Evolutionary conservation across 768 basidiomycete genomes (phyloP).

Genomic region (Tricholoma bakamatsutake): DNA sequence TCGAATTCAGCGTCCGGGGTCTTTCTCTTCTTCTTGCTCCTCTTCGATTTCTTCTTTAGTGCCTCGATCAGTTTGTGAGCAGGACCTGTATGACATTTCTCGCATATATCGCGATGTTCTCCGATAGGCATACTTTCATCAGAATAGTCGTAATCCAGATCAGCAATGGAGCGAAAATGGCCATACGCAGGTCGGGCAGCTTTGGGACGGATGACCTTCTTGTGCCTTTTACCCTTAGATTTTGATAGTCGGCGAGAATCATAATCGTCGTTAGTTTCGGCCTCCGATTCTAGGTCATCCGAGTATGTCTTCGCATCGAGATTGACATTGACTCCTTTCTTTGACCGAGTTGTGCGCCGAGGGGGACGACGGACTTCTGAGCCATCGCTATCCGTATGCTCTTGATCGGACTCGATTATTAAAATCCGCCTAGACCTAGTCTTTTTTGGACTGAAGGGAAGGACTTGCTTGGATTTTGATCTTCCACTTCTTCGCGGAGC

Average conservation of each 20-base stretch:
- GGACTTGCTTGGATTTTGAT: constrained; percentile 20
- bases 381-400: constrained; percentile 18
- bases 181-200: constrained; percentile 37
- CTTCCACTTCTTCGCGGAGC: constrained; percentile 17
- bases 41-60: constrained; percentile 24
- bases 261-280: constrained; percentile 24
- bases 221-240: constrained; percentile 14
- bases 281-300: constrained; percentile 26
- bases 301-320: constrained; percentile 23
- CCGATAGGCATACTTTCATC: constrained; percentile 51
- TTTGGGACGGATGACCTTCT: constrained; percentile 19
- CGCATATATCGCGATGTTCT: constrained; percentile 60
- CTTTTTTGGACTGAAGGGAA: constrained; percentile 69
- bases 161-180: constrained; percentile 33
- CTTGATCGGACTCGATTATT: constrained; percentile 32
- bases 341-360: constrained; percentile 46
- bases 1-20: constrained; percentile 45
- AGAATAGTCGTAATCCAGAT: constrained; percentile 42
- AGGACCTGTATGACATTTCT: constrained; percentile 62
- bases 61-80: constrained; percentile 46
- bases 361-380: constrained; percentile 22
- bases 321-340: constrained; percentile 31
- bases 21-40: constrained; percentile 34
- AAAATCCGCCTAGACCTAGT: constrained; percentile 35
- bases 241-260: not conserved